A percentile compares a stretch with the other conserved stretches of the same genome.
phyloP scores from a whole-genome alignment of 73 alveolate species.

The Paramecium octaurelia region DNA sequence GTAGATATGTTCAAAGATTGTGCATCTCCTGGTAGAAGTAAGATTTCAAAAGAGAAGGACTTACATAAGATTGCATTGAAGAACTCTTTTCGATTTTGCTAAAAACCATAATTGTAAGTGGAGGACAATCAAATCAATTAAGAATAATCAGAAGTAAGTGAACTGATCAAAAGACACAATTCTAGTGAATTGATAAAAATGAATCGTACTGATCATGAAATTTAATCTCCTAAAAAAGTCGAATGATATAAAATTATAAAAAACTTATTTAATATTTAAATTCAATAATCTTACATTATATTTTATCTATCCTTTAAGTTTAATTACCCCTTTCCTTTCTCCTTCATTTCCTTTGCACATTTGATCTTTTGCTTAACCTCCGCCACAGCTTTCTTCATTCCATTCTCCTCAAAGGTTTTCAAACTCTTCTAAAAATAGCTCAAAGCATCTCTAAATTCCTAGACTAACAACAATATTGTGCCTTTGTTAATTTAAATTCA shows the following conservation, averaged over 20 bases:
- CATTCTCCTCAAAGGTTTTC: conserved; percentile 60
- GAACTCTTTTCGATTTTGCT: neutral
- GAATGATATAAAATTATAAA: neutral
- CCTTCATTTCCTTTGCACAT: conserved; percentile 52
- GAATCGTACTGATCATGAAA: neutral
- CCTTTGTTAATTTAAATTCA: neutral
- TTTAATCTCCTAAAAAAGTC: neutral
- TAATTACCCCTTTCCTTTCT: conserved; percentile 36
- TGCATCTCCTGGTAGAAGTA: conserved; percentile 37
- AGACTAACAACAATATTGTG: conserved; percentile 67
- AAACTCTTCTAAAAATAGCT: conserved; percentile 66
- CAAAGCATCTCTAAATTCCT: conserved; percentile 76
- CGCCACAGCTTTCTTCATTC: conserved; percentile 63
- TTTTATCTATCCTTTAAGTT: conserved; percentile 48
- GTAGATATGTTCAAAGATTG: conserved; percentile 26
- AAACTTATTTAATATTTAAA: neutral
- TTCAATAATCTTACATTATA: conserved; percentile 41
- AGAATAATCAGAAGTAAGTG: conserved; percentile 12
- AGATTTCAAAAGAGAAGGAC: neutral
- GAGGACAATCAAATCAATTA: neutral
- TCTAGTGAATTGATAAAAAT: conserved; percentile 41
- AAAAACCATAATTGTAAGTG: neutral
- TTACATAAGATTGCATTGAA: conserved; percentile 38
- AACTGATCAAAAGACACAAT: conserved; percentile 2
- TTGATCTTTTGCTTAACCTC: conserved; percentile 62